phyloP scores from a whole-genome alignment of 176 grass and related monocot genomes.

The Hsuehochloa calcarea region DNA sequence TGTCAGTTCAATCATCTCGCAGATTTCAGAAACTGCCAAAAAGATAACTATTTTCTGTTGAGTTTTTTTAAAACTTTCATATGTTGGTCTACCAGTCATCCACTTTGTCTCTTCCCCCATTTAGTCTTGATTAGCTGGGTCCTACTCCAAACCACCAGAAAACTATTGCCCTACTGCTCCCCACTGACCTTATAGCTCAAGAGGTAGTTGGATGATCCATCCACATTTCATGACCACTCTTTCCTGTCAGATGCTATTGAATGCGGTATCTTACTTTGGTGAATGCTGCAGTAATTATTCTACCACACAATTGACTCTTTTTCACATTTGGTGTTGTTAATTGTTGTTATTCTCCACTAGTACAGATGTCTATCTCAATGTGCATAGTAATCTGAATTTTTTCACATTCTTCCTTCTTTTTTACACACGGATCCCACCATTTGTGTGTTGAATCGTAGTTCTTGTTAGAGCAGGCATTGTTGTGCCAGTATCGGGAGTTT shows the following conservation, averaged over 20 bases:
- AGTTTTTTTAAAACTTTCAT: neutral
- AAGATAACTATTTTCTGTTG: neutral
- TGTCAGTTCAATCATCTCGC: constrained; percentile 7
- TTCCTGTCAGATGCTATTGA: neutral
- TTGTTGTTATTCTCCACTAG: neutral
- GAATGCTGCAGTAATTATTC: neutral
- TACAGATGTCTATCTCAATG: neutral
- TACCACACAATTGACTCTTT: neutral
- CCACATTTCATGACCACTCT: constrained; percentile 15
- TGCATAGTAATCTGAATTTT: too few species aligned
- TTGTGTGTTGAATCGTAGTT: neutral
- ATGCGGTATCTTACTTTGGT: neutral
- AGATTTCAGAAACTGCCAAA: constrained; percentile 32
- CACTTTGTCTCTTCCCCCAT: constrained; percentile 6
- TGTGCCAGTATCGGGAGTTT: neutral
- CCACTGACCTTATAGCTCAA: constrained; percentile 3
- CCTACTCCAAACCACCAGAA: constrained; percentile 26
- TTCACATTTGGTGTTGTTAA: neutral
- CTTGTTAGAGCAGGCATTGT: neutral
- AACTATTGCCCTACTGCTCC: neutral
- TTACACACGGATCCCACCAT: neutral
- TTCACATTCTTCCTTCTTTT: neutral
- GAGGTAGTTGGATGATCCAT: constrained; percentile 24
- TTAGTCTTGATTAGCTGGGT: constrained; percentile 30
- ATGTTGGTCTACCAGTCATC: neutral